Base-by-base conservation (phyloP, 495 filamentous ascomycete species). In the Saxophila tyrrhenica region DNA sequence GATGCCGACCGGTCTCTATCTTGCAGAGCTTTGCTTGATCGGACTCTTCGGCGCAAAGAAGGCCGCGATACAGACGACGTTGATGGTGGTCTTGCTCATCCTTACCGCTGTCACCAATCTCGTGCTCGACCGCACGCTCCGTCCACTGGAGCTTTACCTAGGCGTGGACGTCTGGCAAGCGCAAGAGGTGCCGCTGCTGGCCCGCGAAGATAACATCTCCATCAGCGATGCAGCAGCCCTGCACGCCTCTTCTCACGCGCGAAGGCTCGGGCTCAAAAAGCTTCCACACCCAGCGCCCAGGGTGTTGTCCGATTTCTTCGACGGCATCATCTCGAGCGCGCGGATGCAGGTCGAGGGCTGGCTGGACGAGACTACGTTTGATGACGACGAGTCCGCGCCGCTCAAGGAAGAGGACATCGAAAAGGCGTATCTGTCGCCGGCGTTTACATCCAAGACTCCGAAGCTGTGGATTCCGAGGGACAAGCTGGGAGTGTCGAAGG, bases 401-500 rank as follows among this genome's bases (percentile, higher is more conserved):
- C n/a, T 54, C 21, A 53, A 44, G 16, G 50, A 44, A 7, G 50
- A 35, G 8, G 58, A 61, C 2, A 38, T 61, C n/a, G 55, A 57
- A n/a, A 54, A 88, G 51, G 89, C 87, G 1, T 95, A 95, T 71
- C 75, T 76, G 68, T 81, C 91, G 50, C 89, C 90, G 1, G 73
- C 80, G 5, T 77, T 94, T 54, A 78, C 62, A 10, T 73, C 80
- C 10, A 64, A 71, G 52, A 74, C 81, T 1, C 85, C 87, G 21
- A 68, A 90, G 39, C 73, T 96, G 24, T 95, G 90, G 90, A 83
- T 96, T 53, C 86, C 89, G 5, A 74, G 75, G 47, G 90, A 96
- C 62, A 68, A 75, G 1, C 72, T 83, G 53, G 90, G 90, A 47
- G 75, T 95, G 39, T 85, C 80, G 41, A 75, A 74, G 66, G 83